These are phyloP conservation scores for Diaporthe eres DNA, from an alignment of 2,329 filamentous ascomycete species.

Conservation along the genomic window DNA sequence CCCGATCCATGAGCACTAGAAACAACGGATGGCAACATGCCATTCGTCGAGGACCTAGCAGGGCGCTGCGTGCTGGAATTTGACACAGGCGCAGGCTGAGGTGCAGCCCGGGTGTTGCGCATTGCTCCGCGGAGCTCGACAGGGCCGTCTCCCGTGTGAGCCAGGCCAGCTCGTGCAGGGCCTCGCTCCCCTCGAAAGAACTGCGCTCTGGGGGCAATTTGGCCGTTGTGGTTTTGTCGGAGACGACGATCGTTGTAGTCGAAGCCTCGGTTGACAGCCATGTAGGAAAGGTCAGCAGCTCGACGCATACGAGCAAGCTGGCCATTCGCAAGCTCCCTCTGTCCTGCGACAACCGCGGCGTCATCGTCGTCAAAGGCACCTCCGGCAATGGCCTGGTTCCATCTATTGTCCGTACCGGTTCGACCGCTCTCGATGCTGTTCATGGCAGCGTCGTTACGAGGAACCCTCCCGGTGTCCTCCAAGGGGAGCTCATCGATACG, in stretches of 20 bases:
- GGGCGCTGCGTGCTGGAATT: background rate
- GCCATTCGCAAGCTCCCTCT: slow-evolving; percentile 48
- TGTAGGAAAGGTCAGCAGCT: background rate
- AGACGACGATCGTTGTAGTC: slow-evolving; percentile 1
- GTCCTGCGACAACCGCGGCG: slow-evolving; percentile 46
- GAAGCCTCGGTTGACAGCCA: background rate
- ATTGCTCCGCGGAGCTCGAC: slow-evolving; percentile 18
- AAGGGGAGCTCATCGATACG: slow-evolving; percentile 47
- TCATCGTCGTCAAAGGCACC: slow-evolving; percentile 51
- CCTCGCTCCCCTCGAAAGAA: slow-evolving; percentile 1
- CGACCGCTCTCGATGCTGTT: background rate
- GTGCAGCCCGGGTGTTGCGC: background rate
- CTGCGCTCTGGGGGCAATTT: background rate
- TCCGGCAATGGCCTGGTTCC: slow-evolving; percentile 41
- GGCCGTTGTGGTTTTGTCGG: slow-evolving; percentile 5
- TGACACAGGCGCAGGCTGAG: background rate
- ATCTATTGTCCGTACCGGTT: slow-evolving; percentile 22
- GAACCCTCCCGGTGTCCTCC: slow-evolving; percentile 40
- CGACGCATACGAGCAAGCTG: slow-evolving; percentile 46
- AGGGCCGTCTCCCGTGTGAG: slow-evolving; percentile 21
- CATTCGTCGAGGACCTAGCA: background rate
- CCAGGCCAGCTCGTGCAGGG: background rate
- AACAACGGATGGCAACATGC: background rate
- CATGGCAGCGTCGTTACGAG: background rate
- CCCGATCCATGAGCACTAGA: too few relatives aligned